Evolutionary conservation across 305 asterid species (phyloP).

Genomic region (Rubia tinctorum): DNA sequence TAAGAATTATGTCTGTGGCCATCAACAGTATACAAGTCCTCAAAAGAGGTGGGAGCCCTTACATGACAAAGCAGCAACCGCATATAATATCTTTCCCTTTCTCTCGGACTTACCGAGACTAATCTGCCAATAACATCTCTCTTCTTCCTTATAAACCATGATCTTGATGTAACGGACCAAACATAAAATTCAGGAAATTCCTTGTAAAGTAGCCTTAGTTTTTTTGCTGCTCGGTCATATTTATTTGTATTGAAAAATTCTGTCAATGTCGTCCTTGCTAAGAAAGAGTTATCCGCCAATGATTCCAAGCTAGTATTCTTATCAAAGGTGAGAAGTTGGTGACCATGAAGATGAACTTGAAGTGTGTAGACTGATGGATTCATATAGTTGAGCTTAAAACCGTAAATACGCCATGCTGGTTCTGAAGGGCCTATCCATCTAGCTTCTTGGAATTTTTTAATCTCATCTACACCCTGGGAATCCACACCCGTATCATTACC

Average conservation of each 20-base stretch:
- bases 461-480: neutral
- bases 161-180: neutral
- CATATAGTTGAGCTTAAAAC: neutral
- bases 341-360: neutral
- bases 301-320: neutral
- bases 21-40: neutral
- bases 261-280: neutral
- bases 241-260: neutral
- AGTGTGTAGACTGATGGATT: neutral
- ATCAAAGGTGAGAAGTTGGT: neutral
- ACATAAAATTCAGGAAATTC: neutral
- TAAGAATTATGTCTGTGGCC: neutral
- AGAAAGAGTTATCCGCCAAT: neutral
- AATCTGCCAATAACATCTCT: neutral
- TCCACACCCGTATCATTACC: no score
- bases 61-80: neutral
- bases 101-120: neutral
- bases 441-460: neutral
- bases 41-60: neutral
- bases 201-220: neutral
- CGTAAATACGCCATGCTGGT: neutral
- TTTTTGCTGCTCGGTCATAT: neutral
- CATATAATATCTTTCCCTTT: constrained; percentile 6
- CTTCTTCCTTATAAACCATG: neutral
- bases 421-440: neutral